Conservation (phyloP, 2,329 filamentous ascomycete genomes). For the Phoma sp. region DNA sequence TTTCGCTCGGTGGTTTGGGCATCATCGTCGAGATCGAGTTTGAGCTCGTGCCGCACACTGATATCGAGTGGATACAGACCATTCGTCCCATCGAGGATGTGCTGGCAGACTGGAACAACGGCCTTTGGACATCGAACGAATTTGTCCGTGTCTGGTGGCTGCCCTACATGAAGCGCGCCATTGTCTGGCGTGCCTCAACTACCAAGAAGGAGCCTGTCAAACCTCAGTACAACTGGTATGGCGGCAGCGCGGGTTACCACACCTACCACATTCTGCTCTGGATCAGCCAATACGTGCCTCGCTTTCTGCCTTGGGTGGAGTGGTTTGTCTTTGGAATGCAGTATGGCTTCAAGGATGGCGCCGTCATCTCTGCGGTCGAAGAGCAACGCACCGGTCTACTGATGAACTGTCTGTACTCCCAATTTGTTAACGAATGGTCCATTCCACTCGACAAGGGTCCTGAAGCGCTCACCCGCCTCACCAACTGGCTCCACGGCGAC, state of each 20-base stretch:
- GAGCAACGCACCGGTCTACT: constrained; percentile 79
- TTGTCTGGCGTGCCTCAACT: constrained; percentile 88
- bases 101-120: constrained; percentile 72
- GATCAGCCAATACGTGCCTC: constrained; percentile 76
- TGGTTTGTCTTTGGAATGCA: constrained; percentile 98
- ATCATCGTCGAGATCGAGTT: constrained; percentile 91
- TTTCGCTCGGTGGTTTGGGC: constrained; percentile 87
- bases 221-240: constrained; percentile 77
- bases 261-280: constrained; percentile 92
- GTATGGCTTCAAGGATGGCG: constrained; percentile 82
- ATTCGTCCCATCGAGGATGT: constrained; percentile 74
- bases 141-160: constrained; percentile 98
- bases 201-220: constrained; percentile 67
- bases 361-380: constrained; percentile 76
- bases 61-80: constrained; percentile 85
- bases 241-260: constrained; percentile 80
- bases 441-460: constrained; percentile 85
- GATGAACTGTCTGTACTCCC: constrained; percentile 98
- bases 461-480: constrained; percentile 81
- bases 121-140: constrained; percentile 83
- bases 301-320: constrained; percentile 84
- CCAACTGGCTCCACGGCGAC: constrained; percentile 84
- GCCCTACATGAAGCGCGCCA: constrained; percentile 85
- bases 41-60: constrained; percentile 78
- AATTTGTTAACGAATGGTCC: constrained; percentile 98